These are phyloP conservation scores for Mortierella sp. DNA, from an alignment of 371 early-diverging fungal genomes.

Conservation along the genomic window DNA sequence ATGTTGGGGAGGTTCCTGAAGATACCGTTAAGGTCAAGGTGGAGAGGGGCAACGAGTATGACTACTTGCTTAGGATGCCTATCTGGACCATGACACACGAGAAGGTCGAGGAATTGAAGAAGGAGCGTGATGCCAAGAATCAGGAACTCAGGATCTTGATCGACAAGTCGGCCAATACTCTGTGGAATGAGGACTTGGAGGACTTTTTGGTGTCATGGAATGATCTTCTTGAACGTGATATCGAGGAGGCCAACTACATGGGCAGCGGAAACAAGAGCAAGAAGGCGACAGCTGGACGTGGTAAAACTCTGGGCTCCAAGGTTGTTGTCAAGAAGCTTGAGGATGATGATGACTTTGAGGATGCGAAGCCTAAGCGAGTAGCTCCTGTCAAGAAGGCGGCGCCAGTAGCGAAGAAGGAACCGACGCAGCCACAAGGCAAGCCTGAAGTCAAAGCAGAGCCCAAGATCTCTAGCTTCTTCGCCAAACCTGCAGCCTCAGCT, in stretches of 20 bases:
- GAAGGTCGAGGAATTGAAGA: slow-evolving; percentile 88
- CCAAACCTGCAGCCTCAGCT: slow-evolving; percentile 24
- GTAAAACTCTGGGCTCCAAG: slow-evolving; percentile 12
- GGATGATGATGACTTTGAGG: slow-evolving; percentile 48
- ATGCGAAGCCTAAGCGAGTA: slow-evolving; percentile 30
- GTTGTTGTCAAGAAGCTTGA: slow-evolving; percentile 43
- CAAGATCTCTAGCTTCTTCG: slow-evolving; percentile 22
- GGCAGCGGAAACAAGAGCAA: slow-evolving; percentile 42
- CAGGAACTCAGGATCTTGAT: slow-evolving; percentile 81
- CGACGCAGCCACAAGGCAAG: slow-evolving; percentile 18
- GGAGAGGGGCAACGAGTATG: slow-evolving; percentile 76
- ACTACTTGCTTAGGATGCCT: slow-evolving; percentile 96
- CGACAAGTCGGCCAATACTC: slow-evolving; percentile 78
- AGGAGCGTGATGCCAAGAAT: slow-evolving; percentile 80
- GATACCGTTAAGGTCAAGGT: slow-evolving; percentile 61
- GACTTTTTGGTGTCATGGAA: slow-evolving; percentile 85
- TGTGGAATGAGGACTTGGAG: slow-evolving; percentile 96
- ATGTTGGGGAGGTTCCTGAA: slow-evolving; percentile 61
- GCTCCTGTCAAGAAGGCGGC: slow-evolving; percentile 23
- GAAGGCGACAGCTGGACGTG: slow-evolving; percentile 20
- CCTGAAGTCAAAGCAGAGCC: slow-evolving; percentile 28
- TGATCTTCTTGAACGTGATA: slow-evolving; percentile 57
- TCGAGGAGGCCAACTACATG: slow-evolving; percentile 46
- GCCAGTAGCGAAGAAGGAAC: slow-evolving; percentile 27
- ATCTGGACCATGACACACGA: slow-evolving; percentile 95